Base-by-base conservation (phyloP, 176 grass and related monocot species). In the Pharus latifolius region DNA sequence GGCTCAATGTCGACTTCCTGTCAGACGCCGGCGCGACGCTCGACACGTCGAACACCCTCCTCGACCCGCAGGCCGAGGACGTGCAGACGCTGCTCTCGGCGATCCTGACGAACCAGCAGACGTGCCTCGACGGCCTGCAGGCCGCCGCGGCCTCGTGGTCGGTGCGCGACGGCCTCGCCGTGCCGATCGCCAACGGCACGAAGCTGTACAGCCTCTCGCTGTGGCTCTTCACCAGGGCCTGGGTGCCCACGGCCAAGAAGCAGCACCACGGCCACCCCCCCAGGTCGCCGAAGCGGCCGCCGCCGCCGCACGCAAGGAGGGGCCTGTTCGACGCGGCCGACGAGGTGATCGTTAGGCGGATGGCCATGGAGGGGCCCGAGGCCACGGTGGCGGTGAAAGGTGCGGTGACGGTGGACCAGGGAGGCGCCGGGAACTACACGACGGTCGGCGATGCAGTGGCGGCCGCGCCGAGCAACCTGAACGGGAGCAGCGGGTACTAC, bases 71-170 rank as follows among this genome's bases (percentile, higher is more conserved):
- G 63, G 68, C 90, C 25, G 94, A 88, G 49, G 53, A 75, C 61
- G 44, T 90, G 24, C 87, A 85, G 30, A 98, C 94, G 16, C 71
- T 93, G 47, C 90, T 98, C 23, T 98, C 94, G 9, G 94, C 89
- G 0, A 77, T 98, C 71, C n/a, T 98, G 3, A 98, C 94, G 4
- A 98, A 98, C 83, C 83, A 93, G 56, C 84, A 98, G 74, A 93
- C 94, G 6, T 98, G 89, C 52, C 35, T 81, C 38, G 89, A 93
- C 26, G 89, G 94, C 52, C 57, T 98, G 10, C 65, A 76, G 60
- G 75, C 61, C 7, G 70, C 85, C 4, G 34, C 81, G 1, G 59
- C 63, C n/a, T 38, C 72, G 14, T 88, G 78, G 85, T 76, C 81
- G 5, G 63, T 71, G 17, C 69, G 66, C 19, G 75, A 65, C 22